Base-by-base conservation (phyloP, 129 eudicot genomes). In the Gnaphalium uliginosum region DNA sequence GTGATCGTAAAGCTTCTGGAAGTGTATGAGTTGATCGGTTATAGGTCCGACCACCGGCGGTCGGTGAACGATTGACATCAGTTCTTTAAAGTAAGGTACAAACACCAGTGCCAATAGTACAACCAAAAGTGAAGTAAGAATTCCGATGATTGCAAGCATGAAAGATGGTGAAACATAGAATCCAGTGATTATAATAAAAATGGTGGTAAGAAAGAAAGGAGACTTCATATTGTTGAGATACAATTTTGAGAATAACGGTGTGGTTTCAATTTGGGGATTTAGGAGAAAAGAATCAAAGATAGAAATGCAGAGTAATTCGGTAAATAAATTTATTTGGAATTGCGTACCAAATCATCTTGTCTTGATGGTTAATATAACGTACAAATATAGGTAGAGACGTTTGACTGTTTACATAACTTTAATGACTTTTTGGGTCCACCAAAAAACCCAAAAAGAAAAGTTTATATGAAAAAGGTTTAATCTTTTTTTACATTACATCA, bases 1-100 rank as follows among this genome's bases (percentile, higher is more conserved):
- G 62, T 86, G 77, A 76, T 88, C 89, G 30, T 77, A 76, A 5
- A 90, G 82, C 54, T 21, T 39, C 35, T 37, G 50, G 71, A 85
- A 87, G 84, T 90, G 86, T 41, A 84, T 32, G 24, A 90, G 80
- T 48, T 77, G 86, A 66, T 54, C 69, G 24, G 88, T 21, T 59
- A 85, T 79, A 2, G 89, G 83, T 6, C 93, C 96, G 1, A 68
- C 77, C 37, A 90, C 86, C 17, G 93, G 93, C 13, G 91, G 89
- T 11, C 88, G 76, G 46, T 79, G 67, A 59, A 69, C 60, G 37
- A 79, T 51, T 30, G 81, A 76, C 41, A 79, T 22, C 0, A 74
- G 0, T 65, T 85, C 82, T 4, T 6, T 73, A 1, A 85, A 17
- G 75, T 85, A 88, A 61, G 83, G 84, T 19, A 71, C 61, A 4